Evolutionary conservation across 1,284 basidiomycete genomes (phyloP), one percentile per base, ranked within the genome.

Genomic region (Xerocomus amazonicus): DNA sequence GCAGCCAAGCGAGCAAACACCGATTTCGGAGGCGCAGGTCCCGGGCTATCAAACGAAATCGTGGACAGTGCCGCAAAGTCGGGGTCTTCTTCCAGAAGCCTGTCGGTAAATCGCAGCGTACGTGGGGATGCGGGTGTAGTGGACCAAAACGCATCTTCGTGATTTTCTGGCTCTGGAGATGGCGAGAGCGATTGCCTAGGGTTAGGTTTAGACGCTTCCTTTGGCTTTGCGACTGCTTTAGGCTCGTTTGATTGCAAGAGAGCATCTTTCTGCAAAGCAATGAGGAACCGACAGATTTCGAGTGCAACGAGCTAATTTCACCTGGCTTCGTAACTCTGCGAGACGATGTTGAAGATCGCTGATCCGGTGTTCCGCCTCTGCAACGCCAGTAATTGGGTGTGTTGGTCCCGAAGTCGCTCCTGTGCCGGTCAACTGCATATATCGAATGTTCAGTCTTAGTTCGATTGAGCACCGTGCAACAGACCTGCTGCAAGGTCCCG

Each of bases 1-100:
- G 55, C 43, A 28, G 53, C 47, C 37, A 68, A 36, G 19, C 59
- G 59, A 14, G 65, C 50, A 44, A 69, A 57, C 13, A 66, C 63
- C 6, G 64, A 67, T 36, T 54, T 62, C 14, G 66, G 62, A 50
- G 66, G 66, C 6, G 58, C 63, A 31, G 66, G 64, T 9, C 69
- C 56, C 0, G 81, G 82, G 42, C 73, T 80, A 4, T 73, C 70
- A 43, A 83, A 79, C 1, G 80, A 79, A 31, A 70, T 58, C 4
- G 73, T 68, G 10, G 78, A 76, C n/a, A 80, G 57, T 53, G 84
- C 74, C 2, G 51, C 54, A 44, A 84, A 66, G 57, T 85, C 79
- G 2, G 80, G 73, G n/a, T 79, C 70, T 56, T 87, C 84, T 53
- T 85, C 77, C 55, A 85, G 68, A 9, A 83, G 71, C 49, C 80